Conservation (phyloP, 192 early-diverging fungal species). For the Diversispora epigaea region DNA sequence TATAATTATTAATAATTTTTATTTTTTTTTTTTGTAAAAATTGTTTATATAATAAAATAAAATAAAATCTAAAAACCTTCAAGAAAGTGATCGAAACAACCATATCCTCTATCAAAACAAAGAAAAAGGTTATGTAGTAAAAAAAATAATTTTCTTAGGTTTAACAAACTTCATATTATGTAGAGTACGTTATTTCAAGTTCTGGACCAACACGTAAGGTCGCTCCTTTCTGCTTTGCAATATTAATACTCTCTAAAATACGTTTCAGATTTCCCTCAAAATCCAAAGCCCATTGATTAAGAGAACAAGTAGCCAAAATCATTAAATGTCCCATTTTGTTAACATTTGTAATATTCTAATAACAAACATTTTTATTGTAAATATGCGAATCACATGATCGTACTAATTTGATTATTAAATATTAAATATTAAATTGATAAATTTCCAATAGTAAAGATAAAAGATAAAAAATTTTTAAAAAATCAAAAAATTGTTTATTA, state of each 20-base stretch:
- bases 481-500: no score
- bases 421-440: no score
- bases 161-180: background rate
- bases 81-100: slow-evolving; percentile 97
- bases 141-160: slow-evolving; percentile 1
- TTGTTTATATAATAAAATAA: background rate
- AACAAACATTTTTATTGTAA: no score
- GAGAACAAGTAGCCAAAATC: slow-evolving; percentile 78
- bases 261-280: slow-evolving; percentile 91
- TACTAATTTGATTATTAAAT: no score
- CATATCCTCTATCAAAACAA: slow-evolving; percentile 72
- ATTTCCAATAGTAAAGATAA: no score
- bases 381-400: no score
- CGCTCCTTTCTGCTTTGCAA: slow-evolving; percentile 80
- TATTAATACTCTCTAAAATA: slow-evolving; percentile 79
- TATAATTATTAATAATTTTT: background rate
- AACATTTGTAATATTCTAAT: no score
- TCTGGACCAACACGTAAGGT: slow-evolving; percentile 89
- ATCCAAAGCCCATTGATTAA: slow-evolving; percentile 95
- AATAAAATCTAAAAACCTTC: slow-evolving; percentile 60
- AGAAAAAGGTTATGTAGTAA: background rate
- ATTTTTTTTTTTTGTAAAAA: background rate
- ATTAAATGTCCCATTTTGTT: slow-evolving; percentile 54
- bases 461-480: no score
- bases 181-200: slow-evolving; percentile 82